phyloP scores from a whole-genome alignment of 2,329 filamentous ascomycete genomes.

The Neurospora sp. region DNA sequence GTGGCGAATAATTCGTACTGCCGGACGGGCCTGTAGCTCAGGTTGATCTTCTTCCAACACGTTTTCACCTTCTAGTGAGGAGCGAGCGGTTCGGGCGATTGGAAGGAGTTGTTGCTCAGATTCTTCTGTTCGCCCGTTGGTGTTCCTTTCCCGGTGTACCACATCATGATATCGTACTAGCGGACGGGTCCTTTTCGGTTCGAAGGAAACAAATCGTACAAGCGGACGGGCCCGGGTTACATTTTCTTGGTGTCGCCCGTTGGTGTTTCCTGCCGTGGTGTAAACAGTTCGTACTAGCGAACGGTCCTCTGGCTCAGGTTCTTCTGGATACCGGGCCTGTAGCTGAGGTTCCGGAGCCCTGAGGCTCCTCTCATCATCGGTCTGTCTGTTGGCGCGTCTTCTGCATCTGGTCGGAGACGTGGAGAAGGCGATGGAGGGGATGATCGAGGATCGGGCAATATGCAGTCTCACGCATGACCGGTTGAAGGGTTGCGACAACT shows the following conservation, averaged over 20 bases:
- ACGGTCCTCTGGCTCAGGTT: no score
- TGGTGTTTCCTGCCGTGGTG: background rate
- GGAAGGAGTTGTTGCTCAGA: background rate
- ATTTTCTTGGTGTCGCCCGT: background rate
- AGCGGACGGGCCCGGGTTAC: background rate
- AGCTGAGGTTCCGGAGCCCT: background rate
- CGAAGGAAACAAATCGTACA: no score
- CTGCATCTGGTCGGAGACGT: background rate
- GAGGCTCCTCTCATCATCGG: background rate
- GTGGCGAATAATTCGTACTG: background rate
- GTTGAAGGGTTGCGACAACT: background rate
- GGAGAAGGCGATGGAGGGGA: background rate
- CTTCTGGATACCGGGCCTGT: background rate
- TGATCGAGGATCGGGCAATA: background rate
- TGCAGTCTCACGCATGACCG: conserved; percentile 3
- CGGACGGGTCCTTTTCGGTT: background rate
- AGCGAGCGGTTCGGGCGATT: background rate
- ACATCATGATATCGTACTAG: background rate
- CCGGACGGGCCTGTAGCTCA: background rate
- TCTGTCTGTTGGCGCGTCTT: background rate
- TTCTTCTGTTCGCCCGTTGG: background rate
- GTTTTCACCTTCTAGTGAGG: background rate
- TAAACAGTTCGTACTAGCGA: background rate
- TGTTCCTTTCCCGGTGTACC: background rate
- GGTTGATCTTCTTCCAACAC: background rate